Evolutionary conservation across 2,329 filamentous ascomycete species (phyloP), one percentile per base, ranked within the genome.

Genomic region (Trichoderma sp.): DNA sequence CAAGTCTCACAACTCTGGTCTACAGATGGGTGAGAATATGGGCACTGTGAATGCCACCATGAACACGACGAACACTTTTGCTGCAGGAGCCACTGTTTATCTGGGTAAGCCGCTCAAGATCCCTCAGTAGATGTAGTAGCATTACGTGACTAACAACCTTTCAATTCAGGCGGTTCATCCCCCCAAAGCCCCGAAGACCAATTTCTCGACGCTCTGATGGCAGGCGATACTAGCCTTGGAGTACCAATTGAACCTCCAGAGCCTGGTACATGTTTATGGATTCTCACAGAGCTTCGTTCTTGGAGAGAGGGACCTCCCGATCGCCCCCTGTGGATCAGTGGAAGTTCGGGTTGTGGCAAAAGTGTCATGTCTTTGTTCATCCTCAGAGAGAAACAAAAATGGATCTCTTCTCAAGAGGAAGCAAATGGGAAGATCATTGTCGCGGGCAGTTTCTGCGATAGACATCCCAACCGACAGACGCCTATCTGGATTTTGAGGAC

Each of bases 291-390:
- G 13, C 43, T 60, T 21, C 8, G 8, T n/a, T 10, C 58, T 21
- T 49, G 58, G 58, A 24, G 26, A 30, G 18, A n/a, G 18, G 24
- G 24, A 30, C 28, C 58, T 18, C 4, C 21, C 37, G 28, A 30
- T 14, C 34, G 24, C 30, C 58, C 58, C 24, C 14, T 60, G 6
- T 60, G 58, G 58, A 60, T 60, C 11, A 56, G 28, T 34, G 28
- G 28, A 34, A 52, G 46, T 16, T 49, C 59, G 24, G 43, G 59
- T 34, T 52, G 59, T 34, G 43, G 59, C 8, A 63, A 63, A 63
- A 52, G 59, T 10, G 59, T 63, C 18, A 63, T 52, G 39, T 51
- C 59, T n/a, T 63, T 3, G n/a, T 52, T 52, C n/a, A 63, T 63
- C 43, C 59, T 52, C 16, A 32, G 30, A 54, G 43, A 49, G 30